Evolutionary conservation across 495 filamentous ascomycete species (phyloP).

Genomic region (Xylaria sp.): DNA sequence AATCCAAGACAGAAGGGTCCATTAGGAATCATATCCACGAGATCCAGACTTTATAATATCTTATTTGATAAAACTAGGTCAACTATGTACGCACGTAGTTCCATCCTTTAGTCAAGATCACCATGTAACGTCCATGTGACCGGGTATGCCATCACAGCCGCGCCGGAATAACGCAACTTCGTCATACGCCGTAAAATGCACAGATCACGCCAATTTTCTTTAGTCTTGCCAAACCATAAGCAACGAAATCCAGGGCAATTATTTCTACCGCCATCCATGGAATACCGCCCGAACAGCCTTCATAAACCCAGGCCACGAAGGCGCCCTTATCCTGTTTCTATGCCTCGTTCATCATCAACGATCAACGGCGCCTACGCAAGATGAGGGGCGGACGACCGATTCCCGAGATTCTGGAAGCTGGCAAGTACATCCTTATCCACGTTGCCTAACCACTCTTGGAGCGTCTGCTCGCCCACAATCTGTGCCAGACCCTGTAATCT

Average conservation of each 20-base stretch:
- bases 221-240: background rate
- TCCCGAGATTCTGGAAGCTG: constrained; percentile 59
- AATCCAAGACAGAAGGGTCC: background rate
- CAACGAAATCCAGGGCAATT: background rate
- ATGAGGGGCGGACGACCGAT: background rate
- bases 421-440: constrained; percentile 81
- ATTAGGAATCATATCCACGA: background rate
- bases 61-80: background rate
- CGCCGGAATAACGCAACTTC: background rate
- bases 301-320: background rate
- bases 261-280: background rate
- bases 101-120: background rate
- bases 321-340: background rate
- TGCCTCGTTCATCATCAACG: background rate
- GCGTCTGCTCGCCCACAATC: constrained; percentile 74
- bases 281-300: background rate
- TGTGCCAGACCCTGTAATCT: constrained; percentile 70
- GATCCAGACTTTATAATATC: background rate
- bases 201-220: background rate
- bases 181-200: constrained; percentile 11
- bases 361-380: background rate
- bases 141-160: background rate
- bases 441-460: constrained; percentile 83
- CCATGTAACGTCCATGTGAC: background rate
- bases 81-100: background rate